phyloP scores from a whole-genome alignment of 805 yeast species.

The Kregervanrija delftensis region DNA sequence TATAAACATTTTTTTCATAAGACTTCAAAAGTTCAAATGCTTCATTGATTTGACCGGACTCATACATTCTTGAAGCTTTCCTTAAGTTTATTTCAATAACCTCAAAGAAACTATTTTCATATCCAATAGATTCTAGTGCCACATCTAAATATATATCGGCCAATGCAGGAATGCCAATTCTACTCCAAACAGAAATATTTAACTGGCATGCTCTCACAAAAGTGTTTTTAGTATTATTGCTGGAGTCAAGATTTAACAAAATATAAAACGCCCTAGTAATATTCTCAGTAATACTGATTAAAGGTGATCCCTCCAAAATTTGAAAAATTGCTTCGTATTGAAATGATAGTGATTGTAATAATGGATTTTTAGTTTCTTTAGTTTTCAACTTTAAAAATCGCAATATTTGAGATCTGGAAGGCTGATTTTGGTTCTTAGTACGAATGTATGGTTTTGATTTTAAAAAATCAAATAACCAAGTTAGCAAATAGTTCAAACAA shows the following conservation, averaged over 20 bases:
- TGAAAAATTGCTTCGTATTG: conserved; percentile 56
- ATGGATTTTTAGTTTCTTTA: conserved; percentile 37
- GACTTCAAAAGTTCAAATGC: conserved; percentile 32
- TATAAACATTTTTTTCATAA: conserved; percentile 18
- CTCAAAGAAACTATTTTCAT: conserved; percentile 31
- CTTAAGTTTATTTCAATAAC: conserved; percentile 33
- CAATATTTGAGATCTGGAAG: conserved; percentile 59
- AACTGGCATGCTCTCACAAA: conserved; percentile 38
- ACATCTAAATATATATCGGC: conserved; percentile 42
- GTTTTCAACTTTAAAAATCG: conserved; percentile 54
- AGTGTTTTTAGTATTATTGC: conserved; percentile 24
- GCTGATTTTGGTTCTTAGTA: conserved; percentile 27
- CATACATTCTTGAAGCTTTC: conserved; percentile 30
- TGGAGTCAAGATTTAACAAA: conserved; percentile 40
- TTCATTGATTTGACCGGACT: conserved; percentile 34
- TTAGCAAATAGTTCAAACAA: conserved; percentile 63
- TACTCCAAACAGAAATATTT: conserved; percentile 41
- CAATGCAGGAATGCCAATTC: conserved; percentile 42
- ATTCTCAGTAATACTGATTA: conserved; percentile 45
- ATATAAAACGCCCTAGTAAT: conserved; percentile 49
- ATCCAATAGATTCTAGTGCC: conserved; percentile 34
- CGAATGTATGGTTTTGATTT: conserved; percentile 55
- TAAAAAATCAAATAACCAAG: conserved; percentile 70
- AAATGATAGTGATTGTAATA: conserved; percentile 53
- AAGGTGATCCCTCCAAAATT: conserved; percentile 44